Evolutionary conservation across 495 filamentous ascomycete genomes (phyloP).

Genomic region (Daldinia caldariorum): DNA sequence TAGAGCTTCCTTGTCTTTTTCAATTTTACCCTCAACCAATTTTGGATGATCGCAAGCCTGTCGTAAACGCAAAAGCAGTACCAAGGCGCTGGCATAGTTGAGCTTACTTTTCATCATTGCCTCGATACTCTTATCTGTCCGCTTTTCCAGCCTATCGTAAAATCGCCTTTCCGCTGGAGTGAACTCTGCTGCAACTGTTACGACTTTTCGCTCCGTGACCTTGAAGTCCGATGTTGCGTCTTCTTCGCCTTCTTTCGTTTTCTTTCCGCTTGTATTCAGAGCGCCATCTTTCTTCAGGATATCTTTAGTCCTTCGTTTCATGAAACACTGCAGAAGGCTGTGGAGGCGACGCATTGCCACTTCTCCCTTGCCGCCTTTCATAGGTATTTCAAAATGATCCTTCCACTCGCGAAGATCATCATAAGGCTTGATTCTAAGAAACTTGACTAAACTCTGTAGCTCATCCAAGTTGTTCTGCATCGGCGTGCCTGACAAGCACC

Average conservation of each 20-base stretch:
- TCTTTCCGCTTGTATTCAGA: constrained; percentile 73
- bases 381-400: constrained; percentile 82
- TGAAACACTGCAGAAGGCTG: constrained; percentile 84
- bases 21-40: constrained; percentile 82
- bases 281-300: constrained; percentile 85
- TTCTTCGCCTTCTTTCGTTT: constrained; percentile 57
- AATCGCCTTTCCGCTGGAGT: constrained; percentile 81
- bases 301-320: constrained; percentile 97
- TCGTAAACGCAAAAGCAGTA: constrained; percentile 84
- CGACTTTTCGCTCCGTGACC: constrained; percentile 86
- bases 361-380: constrained; percentile 85
- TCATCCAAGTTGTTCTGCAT: constrained; percentile 99
- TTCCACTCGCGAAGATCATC: constrained; percentile 85
- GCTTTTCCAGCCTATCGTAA: constrained; percentile 82
- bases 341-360: constrained; percentile 91
- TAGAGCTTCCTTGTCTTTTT: constrained; percentile 86
- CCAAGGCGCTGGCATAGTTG: constrained; percentile 80
- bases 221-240: constrained; percentile 71
- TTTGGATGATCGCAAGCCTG: constrained; percentile 95
- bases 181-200: constrained; percentile 82
- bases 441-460: constrained; percentile 89
- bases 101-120: constrained; percentile 83
- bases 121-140: constrained; percentile 85
- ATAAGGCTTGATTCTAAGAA: constrained; percentile 91
- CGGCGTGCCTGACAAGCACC: constrained; percentile 95